Percentiles rank a stretch among this genome's conserved stretches.
Conservation (phyloP, 345 rosid genomes). For the Dovyalis caffra region DNA sequence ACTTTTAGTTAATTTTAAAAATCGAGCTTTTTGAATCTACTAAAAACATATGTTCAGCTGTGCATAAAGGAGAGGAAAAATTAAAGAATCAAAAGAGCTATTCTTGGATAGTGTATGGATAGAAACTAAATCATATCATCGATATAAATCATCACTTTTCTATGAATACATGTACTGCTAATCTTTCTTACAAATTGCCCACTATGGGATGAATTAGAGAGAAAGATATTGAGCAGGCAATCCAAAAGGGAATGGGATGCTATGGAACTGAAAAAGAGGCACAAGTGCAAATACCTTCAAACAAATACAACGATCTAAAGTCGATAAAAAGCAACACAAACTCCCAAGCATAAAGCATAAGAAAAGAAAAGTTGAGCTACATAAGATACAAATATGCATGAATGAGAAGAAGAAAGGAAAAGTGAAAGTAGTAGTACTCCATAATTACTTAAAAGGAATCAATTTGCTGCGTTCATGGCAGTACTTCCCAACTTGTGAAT, state of each 20-base stretch:
- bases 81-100: too few species aligned
- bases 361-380: slow-evolving; percentile 1
- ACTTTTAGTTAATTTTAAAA: too few species aligned
- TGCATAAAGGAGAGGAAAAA: too few species aligned
- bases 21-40: too few species aligned
- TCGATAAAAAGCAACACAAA: slow-evolving; percentile 39
- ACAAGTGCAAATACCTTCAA: slow-evolving; percentile 55
- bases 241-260: slow-evolving; percentile 28
- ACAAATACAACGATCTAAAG: slow-evolving; percentile 46
- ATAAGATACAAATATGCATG: slow-evolving; percentile 25
- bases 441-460: neutral
- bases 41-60: too few species aligned
- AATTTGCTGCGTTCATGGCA: slow-evolving; percentile 1
- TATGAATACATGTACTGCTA: neutral
- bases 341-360: slow-evolving; percentile 49
- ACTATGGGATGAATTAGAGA: slow-evolving; percentile 13
- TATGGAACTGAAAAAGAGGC: slow-evolving; percentile 24
- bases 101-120: too few species aligned
- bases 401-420: slow-evolving; percentile 1
- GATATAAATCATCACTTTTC: neutral
- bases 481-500: neutral
- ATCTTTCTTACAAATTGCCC: neutral
- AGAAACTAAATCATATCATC: neutral
- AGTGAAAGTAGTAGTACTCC: neutral
- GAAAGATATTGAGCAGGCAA: slow-evolving; percentile 29